phyloP scores from a whole-genome alignment of 2,329 filamentous ascomycete species.

The Ceratocystis lukuohia region DNA sequence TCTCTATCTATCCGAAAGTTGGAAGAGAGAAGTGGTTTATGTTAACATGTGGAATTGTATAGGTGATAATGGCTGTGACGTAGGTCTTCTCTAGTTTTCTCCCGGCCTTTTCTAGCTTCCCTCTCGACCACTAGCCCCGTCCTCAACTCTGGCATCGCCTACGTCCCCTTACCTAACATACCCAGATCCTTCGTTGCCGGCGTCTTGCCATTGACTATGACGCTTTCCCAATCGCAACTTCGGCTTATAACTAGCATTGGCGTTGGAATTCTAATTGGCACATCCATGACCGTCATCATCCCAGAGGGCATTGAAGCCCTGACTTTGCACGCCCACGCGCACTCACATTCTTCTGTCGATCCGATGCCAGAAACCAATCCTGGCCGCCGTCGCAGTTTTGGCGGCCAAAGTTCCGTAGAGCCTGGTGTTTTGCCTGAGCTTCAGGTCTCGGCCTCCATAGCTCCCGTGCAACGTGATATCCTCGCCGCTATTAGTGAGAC shows the following conservation, averaged over 20 bases:
- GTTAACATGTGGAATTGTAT: constrained; percentile 10
- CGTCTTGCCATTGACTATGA: constrained; percentile 77
- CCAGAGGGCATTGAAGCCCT: constrained; percentile 91
- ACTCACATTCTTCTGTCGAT: constrained; percentile 22
- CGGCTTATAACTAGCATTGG: constrained; percentile 84
- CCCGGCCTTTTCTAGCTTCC: constrained; percentile 13
- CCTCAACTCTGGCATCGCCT: constrained; percentile 16
- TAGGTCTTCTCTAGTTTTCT: constrained; percentile 28
- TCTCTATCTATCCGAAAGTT: constrained; percentile 15
- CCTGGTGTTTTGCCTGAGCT: background rate
- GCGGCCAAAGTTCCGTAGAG: background rate
- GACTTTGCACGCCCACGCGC: constrained; percentile 30
- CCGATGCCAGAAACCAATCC: background rate
- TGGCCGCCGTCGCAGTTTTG: background rate
- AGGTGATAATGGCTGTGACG: constrained; percentile 48
- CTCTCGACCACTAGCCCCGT: constrained; percentile 19
- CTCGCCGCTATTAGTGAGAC: constrained; percentile 18
- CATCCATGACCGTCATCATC: constrained; percentile 91
- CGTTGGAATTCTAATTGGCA: constrained; percentile 86
- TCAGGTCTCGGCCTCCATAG: background rate
- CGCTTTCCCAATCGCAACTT: constrained; percentile 72
- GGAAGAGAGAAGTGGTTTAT: background rate
- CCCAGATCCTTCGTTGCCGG: constrained; percentile 83
- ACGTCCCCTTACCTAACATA: constrained; percentile 20
- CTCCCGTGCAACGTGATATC: constrained; percentile 11